Evolutionary conservation across 2,329 filamentous ascomycete genomes (phyloP), one percentile per base, ranked within the genome.

Genomic region (Exutisphaerella laricina): DNA sequence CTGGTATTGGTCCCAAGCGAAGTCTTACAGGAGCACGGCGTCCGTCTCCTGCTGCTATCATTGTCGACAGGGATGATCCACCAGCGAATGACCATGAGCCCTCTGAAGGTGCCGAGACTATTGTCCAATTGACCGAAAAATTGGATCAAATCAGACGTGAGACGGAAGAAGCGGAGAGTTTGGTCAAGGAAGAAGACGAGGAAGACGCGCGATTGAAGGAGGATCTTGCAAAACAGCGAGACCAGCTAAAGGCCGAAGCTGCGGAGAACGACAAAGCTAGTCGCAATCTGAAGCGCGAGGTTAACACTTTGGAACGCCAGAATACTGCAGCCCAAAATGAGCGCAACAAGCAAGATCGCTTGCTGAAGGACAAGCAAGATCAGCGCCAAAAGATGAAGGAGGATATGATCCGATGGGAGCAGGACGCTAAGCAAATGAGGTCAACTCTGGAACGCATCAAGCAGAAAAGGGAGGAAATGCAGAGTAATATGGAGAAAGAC

Each of bases 251-350:
- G 57, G 82, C 83, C 49, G 75, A 82, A 14, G 73, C 92, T 41
- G 92, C 86, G 61, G 87, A 94, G 59, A 95, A 94, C 63, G 90
- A 97, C 52, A 88, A 94, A 58, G 85, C 82, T 38, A 96, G 88
- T 36, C 82, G 86, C 32, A 88, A 88, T 59, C 68, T 96, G 41
- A 87, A 85, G 58, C 84, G 84, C 49, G 83, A 90, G 59, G 82
- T 94, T 40, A 82, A 86, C 39, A 79, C 78, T 33, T 79, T 89
- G 4, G 88, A 94, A 63, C 80, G 87, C 40, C 75, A 85, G 51
- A 95, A 94, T 70, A 80, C 88, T 35, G 77, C 80, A 4, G 84
- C 86, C 1, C 84, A 94, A 60, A 85, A 84, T 50, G 83, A 85
- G 47, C 85, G 84, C 55, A 74, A 78, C 1, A 86, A 89, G 58